Base-by-base conservation (phyloP, 2,329 filamentous ascomycete genomes). In the Colletotrichum sp. region DNA sequence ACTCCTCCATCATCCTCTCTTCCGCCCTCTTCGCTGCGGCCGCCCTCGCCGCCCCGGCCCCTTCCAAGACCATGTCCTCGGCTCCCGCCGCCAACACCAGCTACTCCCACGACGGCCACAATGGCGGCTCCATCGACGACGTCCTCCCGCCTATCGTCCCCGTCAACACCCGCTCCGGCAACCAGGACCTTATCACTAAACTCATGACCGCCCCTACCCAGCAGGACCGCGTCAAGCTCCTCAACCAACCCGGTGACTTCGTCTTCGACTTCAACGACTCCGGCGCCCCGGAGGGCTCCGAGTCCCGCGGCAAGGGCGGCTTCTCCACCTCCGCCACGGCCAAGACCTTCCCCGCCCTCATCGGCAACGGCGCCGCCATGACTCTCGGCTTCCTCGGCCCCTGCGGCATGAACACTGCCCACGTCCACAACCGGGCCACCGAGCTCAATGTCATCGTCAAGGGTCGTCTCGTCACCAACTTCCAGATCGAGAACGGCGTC, bases 361-460 rank as follows among this genome's bases (percentile, higher is more conserved):
- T 89, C 70, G 86, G 87, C 73, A 88, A 86, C 32, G 86, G 85
- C 30, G 83, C 84, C 21, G 83, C 84, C 73, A 88, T 88, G 83
- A 87, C 87, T 3, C 82, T 90, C 21, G 89, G 87, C 60, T 89
- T 88, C 81, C 81, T 90, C 67, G 85, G 85, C 21, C 84, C 84
- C 32, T 90, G 88, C 80, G 88, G 87, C 71, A 87, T 90, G 80
- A 89, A 89, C 81, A 89, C 87, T 6, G 85, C 86, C 6, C 88
- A 89, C 80, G 83, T 86, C 1, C 88, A 89, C 79, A 86, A 85
- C 66, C 86, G 88, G 55, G 84, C 85, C 32, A 84, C 85, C n/a
- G 87, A 89, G 82, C 83, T 89, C 76, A 85, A 88, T 70, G 83
- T 88, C 73, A 81, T 89, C 71, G 84, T 86, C 70, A 78, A 87